Conservation (phyloP, 352 stramenopile species). For the Globisporangium canariense region DNA sequence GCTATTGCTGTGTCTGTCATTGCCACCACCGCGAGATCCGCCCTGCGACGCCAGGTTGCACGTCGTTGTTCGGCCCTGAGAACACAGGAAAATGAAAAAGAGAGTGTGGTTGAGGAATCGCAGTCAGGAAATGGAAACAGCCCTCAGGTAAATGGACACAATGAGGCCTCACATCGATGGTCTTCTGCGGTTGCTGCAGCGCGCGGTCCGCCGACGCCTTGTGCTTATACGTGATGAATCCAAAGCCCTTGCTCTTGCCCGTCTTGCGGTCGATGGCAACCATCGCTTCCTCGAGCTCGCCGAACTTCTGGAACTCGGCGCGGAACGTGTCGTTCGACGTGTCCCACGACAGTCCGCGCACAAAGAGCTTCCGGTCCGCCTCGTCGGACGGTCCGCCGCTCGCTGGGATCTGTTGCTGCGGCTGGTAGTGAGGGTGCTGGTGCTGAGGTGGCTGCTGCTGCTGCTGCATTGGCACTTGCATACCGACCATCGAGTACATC, state of each 20-base stretch:
- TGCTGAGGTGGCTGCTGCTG: neutral
- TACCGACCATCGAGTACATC: slow-evolving; percentile 21
- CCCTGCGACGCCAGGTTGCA: slow-evolving; percentile 58
- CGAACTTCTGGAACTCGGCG: slow-evolving; percentile 59
- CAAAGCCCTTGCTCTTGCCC: slow-evolving; percentile 66
- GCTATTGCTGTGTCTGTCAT: slow-evolving; percentile 5
- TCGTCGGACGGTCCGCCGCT: slow-evolving; percentile 18
- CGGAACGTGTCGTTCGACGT: slow-evolving; percentile 48
- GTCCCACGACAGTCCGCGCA: slow-evolving; percentile 53
- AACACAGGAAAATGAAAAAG: neutral
- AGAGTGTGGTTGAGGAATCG: neutral
- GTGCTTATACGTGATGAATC: slow-evolving; percentile 62
- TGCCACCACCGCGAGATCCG: slow-evolving; percentile 10
- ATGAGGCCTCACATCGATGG: slow-evolving; percentile 46
- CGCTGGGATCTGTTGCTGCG: neutral
- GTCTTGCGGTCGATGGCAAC: slow-evolving; percentile 51
- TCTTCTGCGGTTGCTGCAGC: slow-evolving; percentile 58
- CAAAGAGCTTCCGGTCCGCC: slow-evolving; percentile 62
- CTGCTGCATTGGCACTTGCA: slow-evolving; percentile 10
- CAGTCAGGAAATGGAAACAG: neutral
- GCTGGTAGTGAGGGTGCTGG: slow-evolving; percentile 9
- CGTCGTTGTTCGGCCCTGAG: slow-evolving; percentile 45
- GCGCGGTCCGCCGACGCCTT: slow-evolving; percentile 36
- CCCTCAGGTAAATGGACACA: no score
- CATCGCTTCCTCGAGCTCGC: slow-evolving; percentile 47